These are phyloP conservation scores for Isabelozyma gotoi DNA, from an alignment of 805 yeast species.

Conservation along the genomic window DNA sequence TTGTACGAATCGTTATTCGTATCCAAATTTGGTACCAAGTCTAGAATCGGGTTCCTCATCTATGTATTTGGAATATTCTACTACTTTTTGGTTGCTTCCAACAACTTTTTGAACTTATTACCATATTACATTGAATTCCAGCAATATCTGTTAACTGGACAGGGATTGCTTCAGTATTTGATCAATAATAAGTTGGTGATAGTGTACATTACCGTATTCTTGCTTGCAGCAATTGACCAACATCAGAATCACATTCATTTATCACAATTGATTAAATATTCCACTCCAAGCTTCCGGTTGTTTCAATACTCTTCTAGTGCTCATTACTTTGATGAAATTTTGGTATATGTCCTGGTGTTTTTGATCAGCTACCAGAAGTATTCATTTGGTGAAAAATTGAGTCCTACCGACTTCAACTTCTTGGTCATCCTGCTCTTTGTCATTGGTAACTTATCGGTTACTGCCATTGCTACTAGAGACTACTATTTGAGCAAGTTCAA, in stretches of 20 bases:
- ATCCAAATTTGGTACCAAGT: conserved; percentile 42
- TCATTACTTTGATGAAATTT: conserved; percentile 68
- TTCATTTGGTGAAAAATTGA: conserved; percentile 13
- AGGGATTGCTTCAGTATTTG: conserved; percentile 16
- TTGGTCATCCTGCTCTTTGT: conserved; percentile 32
- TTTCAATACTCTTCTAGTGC: conserved; percentile 58
- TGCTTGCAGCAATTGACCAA: conserved; percentile 57
- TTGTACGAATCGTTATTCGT: conserved; percentile 52
- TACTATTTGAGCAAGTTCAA: conserved; percentile 41
- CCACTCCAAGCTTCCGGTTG: conserved; percentile 50
- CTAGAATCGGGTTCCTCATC: conserved; percentile 66
- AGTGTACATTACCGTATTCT: conserved; percentile 33
- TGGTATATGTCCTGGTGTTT: conserved; percentile 47
- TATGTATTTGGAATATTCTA: conserved; percentile 64
- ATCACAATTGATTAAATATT: conserved; percentile 52
- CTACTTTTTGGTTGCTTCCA: conserved; percentile 49
- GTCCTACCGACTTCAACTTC: conserved; percentile 18
- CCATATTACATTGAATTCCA: conserved; percentile 13
- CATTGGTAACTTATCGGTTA: conserved; percentile 48
- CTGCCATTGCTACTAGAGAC: conserved; percentile 52
- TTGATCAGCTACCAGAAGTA: conserved; percentile 9
- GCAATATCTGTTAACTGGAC: conserved; percentile 4
- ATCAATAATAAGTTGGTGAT: neutral
- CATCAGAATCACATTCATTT: conserved; percentile 49
- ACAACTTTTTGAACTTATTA: conserved; percentile 21